Base-by-base conservation (phyloP, 148 eudicot genomes). In the Chenopodium berlandieri region DNA sequence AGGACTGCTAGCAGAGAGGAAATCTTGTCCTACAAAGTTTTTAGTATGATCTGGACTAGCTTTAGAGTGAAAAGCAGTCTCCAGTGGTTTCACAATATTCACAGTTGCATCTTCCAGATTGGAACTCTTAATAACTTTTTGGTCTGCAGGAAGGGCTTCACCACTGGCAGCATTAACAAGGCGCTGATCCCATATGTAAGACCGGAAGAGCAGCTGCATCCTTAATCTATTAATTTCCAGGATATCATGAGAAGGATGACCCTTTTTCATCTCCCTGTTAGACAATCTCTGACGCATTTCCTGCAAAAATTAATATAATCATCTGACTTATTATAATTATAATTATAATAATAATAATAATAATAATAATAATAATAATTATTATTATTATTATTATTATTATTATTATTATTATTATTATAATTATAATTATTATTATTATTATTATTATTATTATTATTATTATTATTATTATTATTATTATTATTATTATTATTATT, bases 131-230 rank as follows among this genome's bases (percentile, higher is more conserved):
- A 79, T 79, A 71, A 56, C 12, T 46, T 88, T 86, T 52, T 69
- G 76, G 84, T 84, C 87, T 79, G 75, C 78, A 75, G 68, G 80
- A 79, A 62, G 81, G 56, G 92, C 76, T 19, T 84, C 90, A 82
- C 86, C 81, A 80, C 63, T 64, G 44, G 94, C 90, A 60, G 93
- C 94, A 85, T 87, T 83, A 67, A 94, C 88, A 69, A 96, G 91
- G 63, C 91, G 91, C 70, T 89, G 95, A 79, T 96, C 98, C 99
- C 99, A 94, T 86, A 91, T 84, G 85, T 91, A 92, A 69, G 97
- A 92, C 83, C 91, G 97, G 82, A 91, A 88, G 60, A 96, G 88
- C 76, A 96, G 87, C 73, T 96, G 95, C 80, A 97, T 90, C 78
- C 93, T 86, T 75, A 92, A 78, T 58, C 92, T 88, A 88, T 94